Evolutionary conservation across 2,329 filamentous ascomycete genomes (phyloP), one percentile per base, ranked within the genome.

Genomic region (Sphaerulina musiva): DNA sequence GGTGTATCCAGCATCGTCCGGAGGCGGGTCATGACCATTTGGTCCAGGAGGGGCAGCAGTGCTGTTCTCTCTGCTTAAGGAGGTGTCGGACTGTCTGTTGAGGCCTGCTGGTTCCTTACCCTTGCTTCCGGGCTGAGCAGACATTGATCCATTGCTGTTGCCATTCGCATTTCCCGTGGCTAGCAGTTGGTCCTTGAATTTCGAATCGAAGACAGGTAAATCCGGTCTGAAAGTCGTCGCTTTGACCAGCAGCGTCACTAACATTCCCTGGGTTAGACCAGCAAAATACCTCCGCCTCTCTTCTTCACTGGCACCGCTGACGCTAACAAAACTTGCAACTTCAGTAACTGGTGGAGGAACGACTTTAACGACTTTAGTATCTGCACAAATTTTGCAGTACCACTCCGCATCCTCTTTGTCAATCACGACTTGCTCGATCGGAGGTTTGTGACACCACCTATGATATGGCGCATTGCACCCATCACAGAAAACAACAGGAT

Each of bases 401-500:
- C 88, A 93, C 59, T 84, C 81, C 56, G 80, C 80, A 58, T 81
- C 80, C 59, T 83, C 76, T 56, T 87, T 79, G 36, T 78, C 77
- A 45, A 91, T 80, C 17, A 86, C 81, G 14, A 84, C 80, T 57
- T 85, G 80, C n/a, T 79, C 77, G 56, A 95, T 87, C 7, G 80
- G 79, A 1, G 88, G 88, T 55, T 87, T 80, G 68, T 95, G 88
- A 65, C 89, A 95, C 64, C 82, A 81, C 68, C 90, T 87, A 70
- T 95, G 89, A 80, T 89, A 95, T 41, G 84, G 81, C 31, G 78
- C 77, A 67, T 89, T 87, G 73, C 89, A 95, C 12, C 83, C 83
- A 70, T 92, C 87, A 72, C 89, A 95, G 69, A 91, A 89, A 2
- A 93, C 87, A 67, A 95, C 91, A 72, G 84, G 81, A 71, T 93